These are phyloP conservation scores for Cydonia oblonga DNA, from an alignment of 331 rosid species.

Conservation along the genomic window DNA sequence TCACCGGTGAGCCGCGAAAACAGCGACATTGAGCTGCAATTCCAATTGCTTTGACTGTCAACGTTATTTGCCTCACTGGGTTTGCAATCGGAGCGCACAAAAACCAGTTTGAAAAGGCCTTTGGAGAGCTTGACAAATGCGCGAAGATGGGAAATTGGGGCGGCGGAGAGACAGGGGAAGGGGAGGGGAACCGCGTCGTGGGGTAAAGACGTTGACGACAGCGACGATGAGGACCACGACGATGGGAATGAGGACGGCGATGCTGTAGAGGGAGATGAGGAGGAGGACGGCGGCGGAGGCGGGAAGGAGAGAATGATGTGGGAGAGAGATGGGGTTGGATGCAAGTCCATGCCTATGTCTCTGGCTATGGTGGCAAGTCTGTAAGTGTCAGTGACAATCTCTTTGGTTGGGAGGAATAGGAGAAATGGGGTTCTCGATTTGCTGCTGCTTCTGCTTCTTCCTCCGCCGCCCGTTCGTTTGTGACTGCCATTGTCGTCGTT, in stretches of 20 bases:
- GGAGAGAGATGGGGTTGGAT: slow-evolving; percentile 56
- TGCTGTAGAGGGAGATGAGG: slow-evolving; percentile 13
- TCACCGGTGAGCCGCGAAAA: slow-evolving; percentile 31
- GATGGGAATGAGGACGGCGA: slow-evolving; percentile 23
- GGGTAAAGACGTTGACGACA: slow-evolving; percentile 14
- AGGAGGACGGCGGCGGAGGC: slow-evolving; percentile 6
- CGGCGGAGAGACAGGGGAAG: slow-evolving; percentile 37
- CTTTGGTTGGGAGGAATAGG: slow-evolving; percentile 48
- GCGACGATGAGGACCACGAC: slow-evolving; percentile 26
- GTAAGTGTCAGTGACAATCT: slow-evolving; percentile 41
- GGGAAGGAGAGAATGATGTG: slow-evolving; percentile 51
- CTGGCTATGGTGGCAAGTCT: slow-evolving; percentile 55
- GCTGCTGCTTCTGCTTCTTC: not conserved
- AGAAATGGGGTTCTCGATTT: slow-evolving; percentile 29
- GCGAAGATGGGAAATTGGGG: slow-evolving; percentile 43
- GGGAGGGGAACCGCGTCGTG: slow-evolving; percentile 54
- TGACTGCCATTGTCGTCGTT: not conserved
- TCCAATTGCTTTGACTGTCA: slow-evolving; percentile 28
- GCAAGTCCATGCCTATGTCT: slow-evolving; percentile 43
- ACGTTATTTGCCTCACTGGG: not conserved
- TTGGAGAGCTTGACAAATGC: slow-evolving; percentile 33
- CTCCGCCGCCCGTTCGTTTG: not conserved
- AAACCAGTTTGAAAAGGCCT: slow-evolving; percentile 50
- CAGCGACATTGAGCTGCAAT: slow-evolving; percentile 43
- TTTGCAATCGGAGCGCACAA: slow-evolving; percentile 20